phyloP scores from a whole-genome alignment of 768 basidiomycete genomes.

The Lactarius quietus region DNA sequence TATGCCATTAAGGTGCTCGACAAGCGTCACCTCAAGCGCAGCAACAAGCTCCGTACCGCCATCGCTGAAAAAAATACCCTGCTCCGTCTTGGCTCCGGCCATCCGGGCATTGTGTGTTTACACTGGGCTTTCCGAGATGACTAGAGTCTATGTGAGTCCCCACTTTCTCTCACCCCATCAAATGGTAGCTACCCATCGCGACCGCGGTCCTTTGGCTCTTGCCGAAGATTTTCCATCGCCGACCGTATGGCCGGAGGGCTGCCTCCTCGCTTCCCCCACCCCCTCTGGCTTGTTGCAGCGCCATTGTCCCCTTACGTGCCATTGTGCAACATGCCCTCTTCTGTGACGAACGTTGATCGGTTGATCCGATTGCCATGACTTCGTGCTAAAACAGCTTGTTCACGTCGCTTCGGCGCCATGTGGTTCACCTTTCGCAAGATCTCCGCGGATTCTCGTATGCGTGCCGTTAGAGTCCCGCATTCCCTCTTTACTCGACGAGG shows the following conservation, averaged over 20 bases:
- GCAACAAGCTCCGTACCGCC: conserved; percentile 73
- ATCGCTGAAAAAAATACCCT: conserved; percentile 77
- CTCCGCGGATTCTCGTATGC: not conserved
- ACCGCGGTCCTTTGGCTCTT: too few relatives aligned
- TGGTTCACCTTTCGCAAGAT: conserved; percentile 12
- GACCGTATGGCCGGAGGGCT: too few relatives aligned
- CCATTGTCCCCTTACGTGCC: not conserved
- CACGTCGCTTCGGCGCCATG: not conserved
- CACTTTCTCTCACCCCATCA: too few relatives aligned
- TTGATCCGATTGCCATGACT: conserved; percentile 9
- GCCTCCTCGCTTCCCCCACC: too few relatives aligned
- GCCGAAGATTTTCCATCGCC: too few relatives aligned
- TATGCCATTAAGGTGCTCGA: conserved; percentile 82
- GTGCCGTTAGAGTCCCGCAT: too few relatives aligned
- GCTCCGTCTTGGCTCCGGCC: conserved; percentile 56
- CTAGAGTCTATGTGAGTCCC: too few relatives aligned
- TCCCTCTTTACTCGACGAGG: too few relatives aligned
- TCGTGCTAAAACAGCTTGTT: not conserved
- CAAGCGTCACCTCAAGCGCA: conserved; percentile 76
- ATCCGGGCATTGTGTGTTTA: too few relatives aligned
- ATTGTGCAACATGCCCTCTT: not conserved
- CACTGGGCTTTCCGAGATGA: too few relatives aligned
- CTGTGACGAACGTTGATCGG: not conserved
- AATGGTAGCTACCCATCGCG: too few relatives aligned
- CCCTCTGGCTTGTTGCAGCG: too few relatives aligned